A percentile compares a stretch with the other conserved stretches of the same genome.
phyloP scores from a whole-genome alignment of 2,329 filamentous ascomycete genomes.

The Cladosporium oxysporum region DNA sequence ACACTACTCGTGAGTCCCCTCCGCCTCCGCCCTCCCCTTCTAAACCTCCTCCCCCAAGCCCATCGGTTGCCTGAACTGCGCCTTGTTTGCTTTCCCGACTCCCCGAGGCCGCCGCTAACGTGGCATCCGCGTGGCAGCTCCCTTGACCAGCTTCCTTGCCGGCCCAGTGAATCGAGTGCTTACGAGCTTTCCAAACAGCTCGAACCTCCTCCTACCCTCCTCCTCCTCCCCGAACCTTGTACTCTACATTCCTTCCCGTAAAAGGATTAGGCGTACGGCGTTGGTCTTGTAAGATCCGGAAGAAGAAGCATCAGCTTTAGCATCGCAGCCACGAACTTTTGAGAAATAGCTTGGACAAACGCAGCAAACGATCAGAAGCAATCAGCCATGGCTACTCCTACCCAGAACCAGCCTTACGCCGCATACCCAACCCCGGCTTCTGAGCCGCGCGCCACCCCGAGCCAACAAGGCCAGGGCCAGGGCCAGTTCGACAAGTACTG shows the following conservation, averaged over 20 bases:
- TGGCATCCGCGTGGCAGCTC: constrained; percentile 16
- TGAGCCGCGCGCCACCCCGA: constrained; percentile 37
- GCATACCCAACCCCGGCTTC: constrained; percentile 27
- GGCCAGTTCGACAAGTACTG: constrained; percentile 80
- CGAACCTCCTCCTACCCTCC: neutral
- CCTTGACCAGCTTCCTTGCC: constrained; percentile 10
- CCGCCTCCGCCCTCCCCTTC: neutral
- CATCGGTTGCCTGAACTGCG: neutral
- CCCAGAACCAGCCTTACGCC: constrained; percentile 31
- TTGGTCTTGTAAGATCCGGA: constrained; percentile 17
- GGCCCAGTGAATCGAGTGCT: constrained; percentile 4
- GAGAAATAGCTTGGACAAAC: constrained; percentile 16
- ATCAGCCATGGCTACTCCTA: constrained; percentile 34
- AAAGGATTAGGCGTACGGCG: constrained; percentile 19
- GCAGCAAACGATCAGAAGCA: constrained; percentile 4
- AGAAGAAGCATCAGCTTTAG: constrained; percentile 16
- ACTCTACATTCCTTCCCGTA: constrained; percentile 17
- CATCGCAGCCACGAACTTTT: neutral
- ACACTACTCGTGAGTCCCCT: constrained; percentile 6
- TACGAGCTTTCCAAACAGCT: constrained; percentile 4
- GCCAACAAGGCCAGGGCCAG: constrained; percentile 11
- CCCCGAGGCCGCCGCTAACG: constrained; percentile 17
- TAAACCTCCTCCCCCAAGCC: neutral
- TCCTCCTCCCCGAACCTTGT: constrained; percentile 11
- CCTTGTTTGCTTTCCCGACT: constrained; percentile 12